Percentiles rank a stretch among this genome's conserved stretches.
Conservation (phyloP, 768 basidiomycete species). For the Daedaleopsis sinensis region DNA sequence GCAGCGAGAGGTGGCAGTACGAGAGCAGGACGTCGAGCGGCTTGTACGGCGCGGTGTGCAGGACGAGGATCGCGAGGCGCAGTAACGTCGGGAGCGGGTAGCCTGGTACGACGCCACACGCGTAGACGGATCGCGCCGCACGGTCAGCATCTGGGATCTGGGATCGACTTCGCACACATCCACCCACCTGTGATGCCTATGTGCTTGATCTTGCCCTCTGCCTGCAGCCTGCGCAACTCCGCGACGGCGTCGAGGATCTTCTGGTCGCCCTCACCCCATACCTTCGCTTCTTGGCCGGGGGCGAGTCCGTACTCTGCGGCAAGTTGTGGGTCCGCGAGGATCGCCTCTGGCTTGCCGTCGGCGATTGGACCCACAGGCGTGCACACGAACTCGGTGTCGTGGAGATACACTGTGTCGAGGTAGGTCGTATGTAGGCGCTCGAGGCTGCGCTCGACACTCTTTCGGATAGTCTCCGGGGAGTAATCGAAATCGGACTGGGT, state of each 20-base stretch:
- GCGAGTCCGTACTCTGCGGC: slow-evolving; percentile 66
- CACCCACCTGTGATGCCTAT: slow-evolving; percentile 79
- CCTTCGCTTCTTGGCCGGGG: slow-evolving; percentile 54
- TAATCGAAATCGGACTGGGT: slow-evolving; percentile 68
- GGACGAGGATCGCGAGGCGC: slow-evolving; percentile 75
- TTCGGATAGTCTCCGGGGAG: slow-evolving; percentile 62
- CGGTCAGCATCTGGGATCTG: too few species aligned
- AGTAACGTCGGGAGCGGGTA: slow-evolving; percentile 84
- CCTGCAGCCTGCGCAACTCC: slow-evolving; percentile 68
- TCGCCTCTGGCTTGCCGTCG: slow-evolving; percentile 58
- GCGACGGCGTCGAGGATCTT: slow-evolving; percentile 67
- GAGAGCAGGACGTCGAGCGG: slow-evolving; percentile 81
- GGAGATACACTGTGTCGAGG: slow-evolving; percentile 80
- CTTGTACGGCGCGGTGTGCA: slow-evolving; percentile 63
- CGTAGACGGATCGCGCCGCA: background rate
- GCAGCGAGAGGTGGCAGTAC: slow-evolving; percentile 80
- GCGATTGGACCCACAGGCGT: slow-evolving; percentile 49
- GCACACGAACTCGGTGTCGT: slow-evolving; percentile 82
- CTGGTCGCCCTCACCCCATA: slow-evolving; percentile 73
- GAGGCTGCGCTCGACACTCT: slow-evolving; percentile 68
- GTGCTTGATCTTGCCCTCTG: slow-evolving; percentile 69
- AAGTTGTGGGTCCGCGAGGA: slow-evolving; percentile 56
- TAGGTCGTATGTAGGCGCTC: slow-evolving; percentile 73
- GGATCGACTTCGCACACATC: background rate
- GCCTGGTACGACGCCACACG: slow-evolving; percentile 43